Conservation (phyloP, 495 filamentous ascomycete genomes). For the Cryomyces antarcticus region DNA sequence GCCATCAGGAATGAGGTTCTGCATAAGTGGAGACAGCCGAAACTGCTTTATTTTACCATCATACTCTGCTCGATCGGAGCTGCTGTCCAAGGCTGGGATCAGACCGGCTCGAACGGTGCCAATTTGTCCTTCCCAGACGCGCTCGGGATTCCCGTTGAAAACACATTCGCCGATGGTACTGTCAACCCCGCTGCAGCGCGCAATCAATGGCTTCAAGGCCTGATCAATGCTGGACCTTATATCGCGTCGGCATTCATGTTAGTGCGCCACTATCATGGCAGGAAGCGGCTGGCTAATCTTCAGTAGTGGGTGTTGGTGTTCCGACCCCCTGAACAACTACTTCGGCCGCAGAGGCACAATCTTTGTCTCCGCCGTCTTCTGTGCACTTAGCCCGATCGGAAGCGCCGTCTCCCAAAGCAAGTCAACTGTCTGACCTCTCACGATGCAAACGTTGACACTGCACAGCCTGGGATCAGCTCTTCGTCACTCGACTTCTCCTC, state of each 20-base stretch:
- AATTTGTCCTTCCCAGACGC: constrained; percentile 14
- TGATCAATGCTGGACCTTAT: constrained; percentile 9
- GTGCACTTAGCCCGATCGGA: constrained; percentile 27
- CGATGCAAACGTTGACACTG: no score
- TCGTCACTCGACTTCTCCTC: constrained; percentile 36
- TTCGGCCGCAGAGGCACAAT: constrained; percentile 39
- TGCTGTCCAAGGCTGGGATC: constrained; percentile 19
- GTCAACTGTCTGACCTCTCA: no score
- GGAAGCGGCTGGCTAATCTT: background rate
- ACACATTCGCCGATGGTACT: background rate
- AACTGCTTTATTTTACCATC: constrained; percentile 33
- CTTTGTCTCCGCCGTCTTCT: constrained; percentile 26
- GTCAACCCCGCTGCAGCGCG: background rate
- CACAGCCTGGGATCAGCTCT: constrained; percentile 26
- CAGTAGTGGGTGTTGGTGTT: constrained; percentile 15
- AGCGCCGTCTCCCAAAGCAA: constrained; percentile 24
- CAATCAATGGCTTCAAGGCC: constrained; percentile 4
- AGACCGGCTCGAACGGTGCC: constrained; percentile 23
- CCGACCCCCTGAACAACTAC: constrained; percentile 34
- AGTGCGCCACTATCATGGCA: background rate
- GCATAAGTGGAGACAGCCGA: constrained; percentile 37
- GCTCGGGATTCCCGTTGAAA: constrained; percentile 5
- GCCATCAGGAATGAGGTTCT: constrained; percentile 25
- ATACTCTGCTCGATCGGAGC: constrained; percentile 23
- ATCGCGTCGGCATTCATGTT: constrained; percentile 8